Conservation (phyloP, 768 basidiomycete genomes). For the Amanita rubescens region DNA sequence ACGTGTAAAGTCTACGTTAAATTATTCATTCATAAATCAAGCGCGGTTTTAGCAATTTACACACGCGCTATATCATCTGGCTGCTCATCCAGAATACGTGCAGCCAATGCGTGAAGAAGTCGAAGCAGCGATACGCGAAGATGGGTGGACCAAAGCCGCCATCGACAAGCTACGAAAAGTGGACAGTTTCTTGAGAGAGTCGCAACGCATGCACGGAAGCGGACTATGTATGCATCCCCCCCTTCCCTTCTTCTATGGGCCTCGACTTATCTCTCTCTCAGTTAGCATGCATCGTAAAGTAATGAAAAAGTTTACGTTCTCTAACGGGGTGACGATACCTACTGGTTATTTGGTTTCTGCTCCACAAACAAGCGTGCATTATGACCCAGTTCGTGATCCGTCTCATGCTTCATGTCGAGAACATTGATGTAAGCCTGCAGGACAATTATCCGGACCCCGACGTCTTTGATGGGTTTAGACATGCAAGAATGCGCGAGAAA, state of each 20-base stretch:
- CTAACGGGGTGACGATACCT: slow-evolving; percentile 19
- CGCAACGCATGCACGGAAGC: slow-evolving; percentile 20
- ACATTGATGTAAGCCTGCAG: too few species aligned
- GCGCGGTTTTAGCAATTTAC: slow-evolving; percentile 25
- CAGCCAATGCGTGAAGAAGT: slow-evolving; percentile 37
- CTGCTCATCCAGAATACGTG: slow-evolving; percentile 24
- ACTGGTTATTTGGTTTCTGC: slow-evolving; percentile 16
- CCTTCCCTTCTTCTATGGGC: too few species aligned
- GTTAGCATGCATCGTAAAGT: slow-evolving; percentile 24
- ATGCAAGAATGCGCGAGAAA: slow-evolving; percentile 21
- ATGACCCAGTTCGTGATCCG: neutral
- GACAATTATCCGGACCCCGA: slow-evolving; percentile 25
- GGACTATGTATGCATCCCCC: slow-evolving; percentile 13
- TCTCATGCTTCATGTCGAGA: neutral
- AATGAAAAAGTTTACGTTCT: slow-evolving; percentile 30
- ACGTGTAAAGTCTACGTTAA: neutral
- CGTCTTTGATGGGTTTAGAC: slow-evolving; percentile 36
- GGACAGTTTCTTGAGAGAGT: slow-evolving; percentile 41
- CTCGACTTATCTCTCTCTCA: neutral
- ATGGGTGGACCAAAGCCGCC: slow-evolving; percentile 31
- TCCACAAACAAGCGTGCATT: slow-evolving; percentile 5
- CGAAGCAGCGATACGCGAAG: slow-evolving; percentile 24
- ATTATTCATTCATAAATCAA: neutral
- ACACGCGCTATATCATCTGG: slow-evolving; percentile 29
- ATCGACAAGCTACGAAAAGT: slow-evolving; percentile 33